Percentiles rank a stretch among this genome's conserved stretches.
Evolutionary conservation across 768 basidiomycete species (phyloP).

Genomic region (Kwoniella pini): DNA sequence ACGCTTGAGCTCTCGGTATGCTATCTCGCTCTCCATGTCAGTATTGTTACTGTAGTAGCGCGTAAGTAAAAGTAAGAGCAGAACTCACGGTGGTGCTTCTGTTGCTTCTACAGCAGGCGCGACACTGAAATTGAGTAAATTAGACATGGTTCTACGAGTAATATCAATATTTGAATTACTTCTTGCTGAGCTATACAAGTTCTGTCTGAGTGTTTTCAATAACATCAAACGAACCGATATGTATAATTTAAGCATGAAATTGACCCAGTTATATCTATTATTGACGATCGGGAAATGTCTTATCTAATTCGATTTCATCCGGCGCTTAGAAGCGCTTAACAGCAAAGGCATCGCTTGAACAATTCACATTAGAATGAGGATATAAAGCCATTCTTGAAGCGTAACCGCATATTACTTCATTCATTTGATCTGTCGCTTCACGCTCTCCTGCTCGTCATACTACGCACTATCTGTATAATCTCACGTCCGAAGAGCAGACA

Average conservation of each 20-base stretch:
- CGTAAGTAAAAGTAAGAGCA: too few relatives aligned
- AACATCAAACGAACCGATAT: too few relatives aligned
- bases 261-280: neutral
- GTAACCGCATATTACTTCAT: neutral
- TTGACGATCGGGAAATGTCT: neutral
- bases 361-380: neutral
- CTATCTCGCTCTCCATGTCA: conserved; percentile 15
- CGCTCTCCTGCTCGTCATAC: too few relatives aligned
- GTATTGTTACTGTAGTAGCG: neutral
- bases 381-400: neutral
- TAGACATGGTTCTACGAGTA: neutral
- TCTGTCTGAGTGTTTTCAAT: too few relatives aligned
- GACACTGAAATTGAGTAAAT: conserved; percentile 9
- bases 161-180: too few relatives aligned
- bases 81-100: conserved; percentile 18
- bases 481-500: too few relatives aligned
- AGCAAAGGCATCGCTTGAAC: neutral
- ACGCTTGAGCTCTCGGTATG: conserved; percentile 51
- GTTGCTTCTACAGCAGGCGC: conserved; percentile 16
- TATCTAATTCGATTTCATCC: neutral
- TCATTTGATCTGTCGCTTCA: too few relatives aligned
- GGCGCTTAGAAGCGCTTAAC: conserved; percentile 5
- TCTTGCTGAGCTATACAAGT: too few relatives aligned
- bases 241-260: too few relatives aligned
- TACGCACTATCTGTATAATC: too few relatives aligned